Percentiles rank a stretch among this genome's conserved stretches.
These are phyloP conservation scores for Yamadazyma siamensis DNA, from an alignment of 1,139 yeast species.

Conservation along the genomic window DNA sequence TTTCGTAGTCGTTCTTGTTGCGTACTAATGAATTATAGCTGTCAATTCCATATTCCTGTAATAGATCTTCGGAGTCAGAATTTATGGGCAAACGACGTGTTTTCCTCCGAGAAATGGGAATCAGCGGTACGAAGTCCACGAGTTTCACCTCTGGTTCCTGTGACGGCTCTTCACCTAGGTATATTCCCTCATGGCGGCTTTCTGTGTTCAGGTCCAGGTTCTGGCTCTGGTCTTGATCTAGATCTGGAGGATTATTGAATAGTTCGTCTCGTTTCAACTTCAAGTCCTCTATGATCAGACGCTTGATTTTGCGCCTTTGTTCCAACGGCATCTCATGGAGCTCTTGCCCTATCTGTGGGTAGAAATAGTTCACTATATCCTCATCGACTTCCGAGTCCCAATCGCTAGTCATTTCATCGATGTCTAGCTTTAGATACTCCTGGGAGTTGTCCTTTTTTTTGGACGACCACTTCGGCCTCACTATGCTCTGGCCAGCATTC, in stretches of 20 bases:
- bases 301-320: conserved; percentile 34
- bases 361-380: conserved; percentile 38
- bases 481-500: conserved; percentile 10
- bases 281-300: conserved; percentile 33
- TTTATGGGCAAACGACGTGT: conserved; percentile 29
- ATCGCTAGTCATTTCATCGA: conserved; percentile 29
- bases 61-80: conserved; percentile 30
- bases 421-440: conserved; percentile 24
- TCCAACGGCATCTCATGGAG: conserved; percentile 25
- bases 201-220: too few species aligned
- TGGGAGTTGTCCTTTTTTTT: conserved; percentile 17
- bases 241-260: conserved; percentile 9
- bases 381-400: conserved; percentile 48
- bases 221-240: not conserved
- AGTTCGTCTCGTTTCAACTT: conserved; percentile 18
- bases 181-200: conserved; percentile 30
- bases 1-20: conserved; percentile 27
- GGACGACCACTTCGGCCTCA: conserved; percentile 36
- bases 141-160: conserved; percentile 14
- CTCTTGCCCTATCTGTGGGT: conserved; percentile 36
- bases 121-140: conserved; percentile 26
- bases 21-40: conserved; percentile 26
- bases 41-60: conserved; percentile 40
- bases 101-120: conserved; percentile 17
- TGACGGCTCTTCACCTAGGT: conserved; percentile 24